Evolutionary conservation across 306 rosid species (phyloP).

Genomic region (Luffa aegyptiaca): DNA sequence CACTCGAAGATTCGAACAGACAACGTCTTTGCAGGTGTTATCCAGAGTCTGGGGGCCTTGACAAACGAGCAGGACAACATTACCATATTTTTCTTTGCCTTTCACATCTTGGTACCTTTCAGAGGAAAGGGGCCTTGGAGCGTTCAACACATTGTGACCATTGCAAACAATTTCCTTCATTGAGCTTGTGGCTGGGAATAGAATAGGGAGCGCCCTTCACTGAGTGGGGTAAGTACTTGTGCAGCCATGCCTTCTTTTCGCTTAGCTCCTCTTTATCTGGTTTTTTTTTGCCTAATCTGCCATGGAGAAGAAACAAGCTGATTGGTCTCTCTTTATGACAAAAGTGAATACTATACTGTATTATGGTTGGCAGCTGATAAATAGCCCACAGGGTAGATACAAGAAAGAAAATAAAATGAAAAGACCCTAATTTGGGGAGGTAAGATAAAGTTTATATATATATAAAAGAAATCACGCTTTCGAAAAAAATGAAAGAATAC

Average conservation of each 20-base stretch:
- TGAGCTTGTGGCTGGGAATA: background rate
- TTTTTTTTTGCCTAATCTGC: background rate
- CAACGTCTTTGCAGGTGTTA: no score
- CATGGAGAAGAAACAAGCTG: background rate
- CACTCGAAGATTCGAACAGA: no score
- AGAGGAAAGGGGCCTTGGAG: background rate
- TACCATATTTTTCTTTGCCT: background rate
- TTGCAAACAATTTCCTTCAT: background rate
- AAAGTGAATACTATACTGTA: background rate
- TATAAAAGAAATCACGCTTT: no score
- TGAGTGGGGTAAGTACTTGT: background rate
- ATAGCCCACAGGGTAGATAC: background rate
- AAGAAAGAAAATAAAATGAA: background rate
- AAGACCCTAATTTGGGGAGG: background rate
- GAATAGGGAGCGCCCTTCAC: background rate
- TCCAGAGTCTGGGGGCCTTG: no score
- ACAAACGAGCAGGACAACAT: no score
- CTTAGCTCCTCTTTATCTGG: background rate
- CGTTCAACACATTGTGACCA: background rate
- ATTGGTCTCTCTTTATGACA: background rate
- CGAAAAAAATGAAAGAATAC: no score
- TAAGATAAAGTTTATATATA: no score
- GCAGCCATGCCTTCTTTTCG: background rate
- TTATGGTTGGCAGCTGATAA: background rate
- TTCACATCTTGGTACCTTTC: background rate